Evolutionary conservation across 1,284 basidiomycete species (phyloP), one percentile per base, ranked within the genome.

Genomic region (Cystobasidium pallidum): DNA sequence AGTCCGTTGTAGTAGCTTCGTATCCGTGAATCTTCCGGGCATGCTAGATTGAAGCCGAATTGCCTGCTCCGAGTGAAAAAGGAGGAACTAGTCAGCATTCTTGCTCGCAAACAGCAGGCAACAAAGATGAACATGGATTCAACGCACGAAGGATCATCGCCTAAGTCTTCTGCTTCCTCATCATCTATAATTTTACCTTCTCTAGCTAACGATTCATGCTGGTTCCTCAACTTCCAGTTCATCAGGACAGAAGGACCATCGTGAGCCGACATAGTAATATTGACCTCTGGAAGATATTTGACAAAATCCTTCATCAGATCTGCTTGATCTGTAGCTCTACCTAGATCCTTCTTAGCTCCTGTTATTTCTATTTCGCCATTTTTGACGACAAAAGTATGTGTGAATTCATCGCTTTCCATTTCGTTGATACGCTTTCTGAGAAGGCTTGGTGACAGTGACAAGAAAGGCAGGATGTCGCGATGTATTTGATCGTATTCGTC

Each of bases 401-500:
- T 72, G 45, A 57, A 68, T 28, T 49, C 45, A 41, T 72, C 32
- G 10, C n/a, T 41, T 45, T 63, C 51, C 15, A 72, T 45, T 36
- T 62, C 34, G 10, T 54, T 19, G 32, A 55, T 51, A 15, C 73
- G 70, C 21, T 61, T 19, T 34, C 45, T 30, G 13, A 74, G 64
- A 2, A 67, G 51, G 15, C 34, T 45, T 7, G 73, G 49, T 13
- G 67, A 43, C n/a, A 75, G 51, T 26, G 73, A 66, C 24, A 45
- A 47, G 45, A 77, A 77, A 43, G 75, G 76, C 17, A 72, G 52
- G 3, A 77, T 57, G 39, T 75, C 71, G 24, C 70, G 47, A 45
- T 75, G 63, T 57, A 80, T 80, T 72, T 77, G 77, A 66, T 79
- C 78, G 72, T 79, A 80, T 67, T 80, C 79, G 68, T 80, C 79